Base-by-base conservation (phyloP, 805 yeast species). In the Wickerhamomyces strasburgensis region DNA sequence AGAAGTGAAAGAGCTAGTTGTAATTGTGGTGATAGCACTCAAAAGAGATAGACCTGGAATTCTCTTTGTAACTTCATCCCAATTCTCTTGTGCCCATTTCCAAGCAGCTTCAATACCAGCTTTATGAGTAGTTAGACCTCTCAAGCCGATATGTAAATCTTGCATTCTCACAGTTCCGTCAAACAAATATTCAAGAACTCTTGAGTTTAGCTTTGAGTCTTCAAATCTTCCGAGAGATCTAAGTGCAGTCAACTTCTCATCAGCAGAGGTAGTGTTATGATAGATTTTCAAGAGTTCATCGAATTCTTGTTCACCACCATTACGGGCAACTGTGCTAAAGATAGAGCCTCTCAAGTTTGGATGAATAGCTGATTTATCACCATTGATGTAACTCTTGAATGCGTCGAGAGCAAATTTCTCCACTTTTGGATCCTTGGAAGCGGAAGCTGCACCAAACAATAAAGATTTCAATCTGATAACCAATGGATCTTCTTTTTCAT, bases 11-110 rank as follows among this genome's bases (percentile, higher is more conserved):
- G 82, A 77, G 17, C 78, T 62, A 27, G 84, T 72, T 33, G 80
- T 64, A 25, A 83, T 45, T 23, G 70, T 67, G 27, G 90, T 83
- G 40, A 93, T 79, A 14, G 80, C 68, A 15, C 90, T 83, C 51
- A 90, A 68, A 85, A 88, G 77, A 17, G 87, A 71, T 46, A 82
- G 71, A 10, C 86, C 82, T 35, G 97, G 96, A 56, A 87, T 72
- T 52, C 72, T 66, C 57, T 75, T 70, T 49, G 64, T 62, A 42
- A 90, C 56, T 31, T 66, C 71, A 39, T 77, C 87, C 90, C 94
- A 90, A 61, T 89, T 80, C 11, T 42, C 52, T 51, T 72, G 70
- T 49, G 78, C 54, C 95, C 96, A 90, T 14, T 53, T 38, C 86
- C 89, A 89, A 47, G 81, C 62, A 10, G 76, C 72, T 47, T 75